Evolutionary conservation across 2,329 filamentous ascomycete genomes (phyloP), one percentile per base, ranked within the genome.

Genomic region (Shiraia sp.): DNA sequence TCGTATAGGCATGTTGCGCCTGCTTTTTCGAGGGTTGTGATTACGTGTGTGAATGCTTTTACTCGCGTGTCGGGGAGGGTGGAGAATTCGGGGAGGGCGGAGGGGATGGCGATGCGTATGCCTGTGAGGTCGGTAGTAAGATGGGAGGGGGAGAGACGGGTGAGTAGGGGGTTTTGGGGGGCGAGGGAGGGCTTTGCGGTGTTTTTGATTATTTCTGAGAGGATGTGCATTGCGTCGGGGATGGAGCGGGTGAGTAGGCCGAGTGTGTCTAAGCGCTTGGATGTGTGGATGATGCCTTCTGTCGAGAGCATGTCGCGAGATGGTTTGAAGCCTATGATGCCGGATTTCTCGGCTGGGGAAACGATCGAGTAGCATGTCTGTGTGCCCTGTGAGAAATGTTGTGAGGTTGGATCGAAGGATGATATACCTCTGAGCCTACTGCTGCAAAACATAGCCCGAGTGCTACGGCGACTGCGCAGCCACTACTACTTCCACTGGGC

Each of bases 271-370:
- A 75, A 72, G 36, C 72, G 73, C 49, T 77, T 65, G 33, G 70
- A 75, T 42, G 86, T 79, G 2, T 84, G 82, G 10, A 88, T 77
- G 0, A 86, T 47, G 78, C 17, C 83, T 65, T 53, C 75, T 65
- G 23, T 78, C 68, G 79, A 80, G 0, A 79, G 82, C 4, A 86
- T 68, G 0, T 80, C 81, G 2, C 44, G 37, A 1, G 60, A 57
- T 3, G 56, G 55, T 30, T 60, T 61, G 24, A 51, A 57, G 0
- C 56, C 55, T 1, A 57, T 39, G 1, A 60, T 37, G 0, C 47
- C 50, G 17, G 45, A 53, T 28, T 42, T 50, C 22, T 55, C 49
- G 0, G 58, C 53, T 1, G 53, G 51, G 26, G 43, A 47, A 2
- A 52, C 46, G 12, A 54, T 51, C 9, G 38, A 49, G 22, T 41